Evolutionary conservation across 345 rosid genomes (phyloP).

Genomic region (Brassica rapa): DNA sequence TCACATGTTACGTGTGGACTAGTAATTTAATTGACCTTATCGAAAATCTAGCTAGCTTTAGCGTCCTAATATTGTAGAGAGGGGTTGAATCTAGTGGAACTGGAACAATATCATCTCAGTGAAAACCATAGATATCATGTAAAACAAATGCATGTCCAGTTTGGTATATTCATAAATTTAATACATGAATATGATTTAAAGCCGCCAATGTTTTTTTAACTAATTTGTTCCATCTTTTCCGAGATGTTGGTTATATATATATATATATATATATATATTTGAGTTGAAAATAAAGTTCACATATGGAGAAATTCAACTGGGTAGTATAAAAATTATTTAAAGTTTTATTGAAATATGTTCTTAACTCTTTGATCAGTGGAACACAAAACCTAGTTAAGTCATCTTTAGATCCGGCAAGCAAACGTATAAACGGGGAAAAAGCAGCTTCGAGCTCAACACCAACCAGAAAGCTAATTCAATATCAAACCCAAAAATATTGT

Average conservation of each 20-base stretch:
- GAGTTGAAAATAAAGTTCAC: not conserved
- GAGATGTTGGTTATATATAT: not conserved
- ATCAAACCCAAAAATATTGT: constrained; percentile 29
- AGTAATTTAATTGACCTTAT: constrained; percentile 8
- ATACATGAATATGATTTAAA: constrained; percentile 13
- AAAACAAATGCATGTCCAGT: not conserved
- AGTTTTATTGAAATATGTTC: constrained; percentile 2
- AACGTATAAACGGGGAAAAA: constrained; percentile 52
- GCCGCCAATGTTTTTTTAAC: not conserved
- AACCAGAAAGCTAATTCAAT: constrained; percentile 49
- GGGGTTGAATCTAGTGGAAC: constrained; percentile 13
- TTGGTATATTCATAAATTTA: not conserved
- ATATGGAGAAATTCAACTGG: constrained; percentile 3
- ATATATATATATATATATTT: not conserved
- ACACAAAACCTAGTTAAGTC: constrained; percentile 50
- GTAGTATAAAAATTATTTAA: constrained; percentile 7
- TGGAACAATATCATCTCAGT: constrained; percentile 13
- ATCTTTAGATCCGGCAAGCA: constrained; percentile 52
- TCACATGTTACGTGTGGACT: constrained; percentile 26
- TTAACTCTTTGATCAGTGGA: constrained; percentile 43
- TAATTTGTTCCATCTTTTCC: not conserved
- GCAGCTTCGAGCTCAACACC: constrained; percentile 63
- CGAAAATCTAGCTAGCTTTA: not conserved
- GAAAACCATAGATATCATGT: constrained; percentile 2
- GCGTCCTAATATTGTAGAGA: constrained; percentile 16